Conservation (phyloP, 192 early-diverging fungal species). For the Rhizophagus sp. region DNA sequence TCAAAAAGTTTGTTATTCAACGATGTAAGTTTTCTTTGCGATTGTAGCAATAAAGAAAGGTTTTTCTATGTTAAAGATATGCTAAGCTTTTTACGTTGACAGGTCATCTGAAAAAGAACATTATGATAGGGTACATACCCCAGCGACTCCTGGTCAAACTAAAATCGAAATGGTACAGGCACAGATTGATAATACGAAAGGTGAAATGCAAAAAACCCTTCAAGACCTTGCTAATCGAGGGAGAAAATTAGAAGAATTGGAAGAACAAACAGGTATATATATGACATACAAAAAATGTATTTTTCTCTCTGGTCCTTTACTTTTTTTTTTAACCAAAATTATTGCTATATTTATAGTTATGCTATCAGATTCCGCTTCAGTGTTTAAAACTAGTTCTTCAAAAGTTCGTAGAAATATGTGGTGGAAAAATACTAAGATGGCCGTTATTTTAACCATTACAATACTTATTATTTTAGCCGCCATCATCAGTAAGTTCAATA, state of each 20-base stretch:
- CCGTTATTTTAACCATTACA: conserved; percentile 1
- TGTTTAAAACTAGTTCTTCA: not conserved
- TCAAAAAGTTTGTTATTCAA: too few species aligned
- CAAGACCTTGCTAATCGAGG: not conserved
- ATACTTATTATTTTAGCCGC: not conserved
- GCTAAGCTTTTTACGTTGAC: too few species aligned
- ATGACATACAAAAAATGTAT: not conserved
- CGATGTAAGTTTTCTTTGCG: too few species aligned
- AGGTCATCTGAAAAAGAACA: too few species aligned
- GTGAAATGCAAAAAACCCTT: conserved; percentile 8
- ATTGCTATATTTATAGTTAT: not conserved
- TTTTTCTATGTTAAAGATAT: too few species aligned
- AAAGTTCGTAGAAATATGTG: conserved; percentile 7
- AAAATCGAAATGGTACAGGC: too few species aligned
- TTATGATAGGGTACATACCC: too few species aligned
- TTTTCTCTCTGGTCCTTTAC: not conserved
- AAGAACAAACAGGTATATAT: conserved; percentile 16
- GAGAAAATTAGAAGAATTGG: not conserved
- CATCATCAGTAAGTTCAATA: conserved; percentile 3
- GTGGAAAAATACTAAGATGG: conserved; percentile 25
- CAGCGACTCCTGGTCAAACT: too few species aligned
- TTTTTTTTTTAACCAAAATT: not conserved
- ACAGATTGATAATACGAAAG: conserved; percentile 3
- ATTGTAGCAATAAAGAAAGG: too few species aligned
- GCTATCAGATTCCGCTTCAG: not conserved